These are phyloP conservation scores for Trametopsis cervina DNA, from an alignment of 768 basidiomycete species.

Conservation along the genomic window DNA sequence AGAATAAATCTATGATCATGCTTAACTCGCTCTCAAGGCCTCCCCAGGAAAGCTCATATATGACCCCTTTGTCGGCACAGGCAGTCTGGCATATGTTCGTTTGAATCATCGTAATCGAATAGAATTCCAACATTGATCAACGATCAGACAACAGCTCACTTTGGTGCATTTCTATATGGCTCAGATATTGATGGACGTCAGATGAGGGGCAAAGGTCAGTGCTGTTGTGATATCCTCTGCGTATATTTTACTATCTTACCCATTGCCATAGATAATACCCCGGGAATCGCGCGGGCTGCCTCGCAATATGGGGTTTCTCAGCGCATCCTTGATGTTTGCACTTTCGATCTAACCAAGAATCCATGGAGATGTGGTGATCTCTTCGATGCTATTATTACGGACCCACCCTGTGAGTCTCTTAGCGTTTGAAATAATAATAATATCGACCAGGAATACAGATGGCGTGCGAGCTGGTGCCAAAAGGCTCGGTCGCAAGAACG, in stretches of 20 bases:
- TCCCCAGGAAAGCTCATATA: constrained; percentile 87
- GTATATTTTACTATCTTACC: neutral
- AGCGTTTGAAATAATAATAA: neutral
- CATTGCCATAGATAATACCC: constrained; percentile 28
- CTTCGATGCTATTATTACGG: constrained; percentile 92
- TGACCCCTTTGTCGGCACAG: constrained; percentile 93
- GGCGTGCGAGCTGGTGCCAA: constrained; percentile 90
- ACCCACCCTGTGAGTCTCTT: constrained; percentile 75
- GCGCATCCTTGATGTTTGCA: constrained; percentile 76
- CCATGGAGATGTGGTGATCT: constrained; percentile 86
- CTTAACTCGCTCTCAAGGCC: constrained; percentile 52
- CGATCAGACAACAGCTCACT: constrained; percentile 77
- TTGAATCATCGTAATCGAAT: no score
- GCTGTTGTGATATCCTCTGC: neutral
- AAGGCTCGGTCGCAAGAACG: constrained; percentile 61
- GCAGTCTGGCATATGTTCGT: constrained; percentile 82
- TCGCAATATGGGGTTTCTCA: constrained; percentile 73
- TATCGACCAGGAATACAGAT: constrained; percentile 39
- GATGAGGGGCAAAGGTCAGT: constrained; percentile 85
- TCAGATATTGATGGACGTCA: constrained; percentile 97
- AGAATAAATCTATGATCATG: neutral
- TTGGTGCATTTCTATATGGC: constrained; percentile 82
- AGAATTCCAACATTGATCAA: no score
- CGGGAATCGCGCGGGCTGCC: constrained; percentile 78
- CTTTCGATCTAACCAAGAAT: constrained; percentile 88